phyloP scores from a whole-genome alignment of 2,329 filamentous ascomycete genomes.

The Diaporthe sp. region DNA sequence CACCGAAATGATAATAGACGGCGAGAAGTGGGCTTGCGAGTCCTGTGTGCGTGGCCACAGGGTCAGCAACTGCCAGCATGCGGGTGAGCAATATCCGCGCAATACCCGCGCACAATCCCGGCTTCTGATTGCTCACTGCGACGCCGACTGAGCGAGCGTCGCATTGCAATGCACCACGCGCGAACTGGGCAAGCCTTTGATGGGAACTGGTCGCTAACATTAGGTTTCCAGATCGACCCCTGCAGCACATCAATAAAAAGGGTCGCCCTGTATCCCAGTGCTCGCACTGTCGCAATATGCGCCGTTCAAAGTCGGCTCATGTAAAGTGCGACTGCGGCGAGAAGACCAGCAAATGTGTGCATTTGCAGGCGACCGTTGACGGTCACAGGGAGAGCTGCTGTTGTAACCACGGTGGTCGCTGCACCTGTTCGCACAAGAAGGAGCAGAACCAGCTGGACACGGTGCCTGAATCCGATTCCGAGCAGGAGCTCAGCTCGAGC shows the following conservation, averaged over 20 bases:
- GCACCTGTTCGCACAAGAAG: constrained; percentile 75
- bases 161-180: constrained; percentile 31
- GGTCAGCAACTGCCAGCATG: constrained; percentile 98
- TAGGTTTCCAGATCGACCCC: constrained; percentile 79
- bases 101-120: constrained; percentile 43
- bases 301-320: constrained; percentile 95
- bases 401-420: constrained; percentile 77
- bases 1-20: constrained; percentile 83
- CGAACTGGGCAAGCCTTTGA: not conserved
- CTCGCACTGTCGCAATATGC: constrained; percentile 93
- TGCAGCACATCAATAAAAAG: constrained; percentile 97
- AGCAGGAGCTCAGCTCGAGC: constrained; percentile 51
- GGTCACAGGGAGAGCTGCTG: constrained; percentile 77
- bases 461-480: constrained; percentile 74
- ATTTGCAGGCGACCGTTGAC: constrained; percentile 69
- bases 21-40: constrained; percentile 98
- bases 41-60: constrained; percentile 98
- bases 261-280: constrained; percentile 98
- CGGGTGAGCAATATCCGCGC: constrained; percentile 74
- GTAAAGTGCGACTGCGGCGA: constrained; percentile 97
- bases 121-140: constrained; percentile 16
- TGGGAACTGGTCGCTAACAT: constrained; percentile 29
- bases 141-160: constrained; percentile 23
- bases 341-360: constrained; percentile 81
- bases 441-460: constrained; percentile 70